Evolutionary conservation across 441 rosid species (phyloP).

Genomic region (Populus trichocarpa): DNA sequence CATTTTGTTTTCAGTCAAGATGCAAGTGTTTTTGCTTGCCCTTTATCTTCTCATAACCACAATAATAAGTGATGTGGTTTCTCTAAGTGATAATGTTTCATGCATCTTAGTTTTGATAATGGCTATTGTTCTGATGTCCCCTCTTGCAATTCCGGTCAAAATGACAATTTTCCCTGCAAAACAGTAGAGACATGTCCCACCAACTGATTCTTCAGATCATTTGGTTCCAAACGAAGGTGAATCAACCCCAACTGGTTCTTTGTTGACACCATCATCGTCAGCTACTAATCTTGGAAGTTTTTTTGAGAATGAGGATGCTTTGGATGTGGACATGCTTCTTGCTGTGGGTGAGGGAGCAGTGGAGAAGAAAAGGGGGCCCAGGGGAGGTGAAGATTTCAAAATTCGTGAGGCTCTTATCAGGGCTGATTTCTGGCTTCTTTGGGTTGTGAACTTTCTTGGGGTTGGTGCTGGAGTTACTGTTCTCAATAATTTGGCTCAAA

Average conservation of each 20-base stretch:
- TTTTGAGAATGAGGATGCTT: conserved; percentile 46
- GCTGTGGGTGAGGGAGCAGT: conserved; percentile 92
- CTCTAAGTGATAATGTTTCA: conserved; percentile 37
- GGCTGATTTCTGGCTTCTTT: conserved; percentile 97
- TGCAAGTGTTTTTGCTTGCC: conserved; percentile 60
- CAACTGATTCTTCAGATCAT: conserved; percentile 52
- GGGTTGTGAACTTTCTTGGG: conserved; percentile 85
- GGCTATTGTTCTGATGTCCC: conserved; percentile 59
- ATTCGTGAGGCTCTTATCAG: conserved; percentile 67
- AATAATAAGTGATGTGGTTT: conserved; percentile 37
- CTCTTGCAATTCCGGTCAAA: conserved; percentile 87
- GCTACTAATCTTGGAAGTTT: conserved; percentile 61
- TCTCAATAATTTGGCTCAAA: conserved; percentile 94
- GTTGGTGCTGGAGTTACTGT: conserved; percentile 87
- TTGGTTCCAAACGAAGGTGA: conserved; percentile 45
- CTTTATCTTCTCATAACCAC: conserved; percentile 60
- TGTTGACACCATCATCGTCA: conserved; percentile 65
- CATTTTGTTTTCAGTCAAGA: conserved; percentile 74
- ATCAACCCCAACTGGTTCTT: conserved; percentile 40
- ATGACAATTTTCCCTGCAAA: conserved; percentile 79
- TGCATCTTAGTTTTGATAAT: conserved; percentile 53
- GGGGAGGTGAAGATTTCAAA: conserved; percentile 94
- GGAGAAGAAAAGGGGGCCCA: conserved; percentile 75
- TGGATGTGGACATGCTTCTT: conserved; percentile 69
- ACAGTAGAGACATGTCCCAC: conserved; percentile 36